Base-by-base conservation (phyloP, 225 moss, liverwort and hornwort species). In the Bryoerythrophyllum caledonicum region DNA sequence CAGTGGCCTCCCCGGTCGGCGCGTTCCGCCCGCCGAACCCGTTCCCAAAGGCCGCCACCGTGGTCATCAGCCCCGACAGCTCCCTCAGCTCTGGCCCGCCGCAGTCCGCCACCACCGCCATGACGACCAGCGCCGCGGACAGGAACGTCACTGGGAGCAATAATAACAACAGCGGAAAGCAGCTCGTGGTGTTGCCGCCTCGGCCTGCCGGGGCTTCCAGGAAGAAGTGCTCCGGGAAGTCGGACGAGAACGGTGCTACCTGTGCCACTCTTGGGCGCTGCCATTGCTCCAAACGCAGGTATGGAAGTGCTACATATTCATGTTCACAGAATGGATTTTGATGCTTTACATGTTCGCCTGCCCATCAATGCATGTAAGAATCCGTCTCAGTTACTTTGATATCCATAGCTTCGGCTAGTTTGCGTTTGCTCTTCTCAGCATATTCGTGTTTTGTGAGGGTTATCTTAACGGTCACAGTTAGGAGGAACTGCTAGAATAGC, bases 251-350 rank as follows among this genome's bases (percentile, higher is more conserved):
- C 19, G 92, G 92, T 7, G 94, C 86, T 24, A 94, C 91, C 65
- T 97, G 96, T 63, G 82, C 89, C 24, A 80, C 76, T 30, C 80
- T 90, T 4, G 94, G 96, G 19, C 94, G 96, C 54, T 97, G 96
- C 75, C 92, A 97, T 55, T 97, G 96, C 58, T 91, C 94, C 19
- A 97, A 97, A 80, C 88, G 96, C 81, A 97, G 96, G 96, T 97
- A 81, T 16, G 48, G 17, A 49, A 49, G 17, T 49, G 17, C 7
- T 49, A 49, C 16, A 49, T 49, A 6, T 49, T 19, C 44, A 5
- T 34, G 34, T 2, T 6, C 34, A n/a, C n/a, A n/a, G n/a, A n/a
- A n/a, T n/a, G n/a, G n/a, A n/a, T n/a, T n/a, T n/a, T 34, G 34
- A 34, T 34, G 34, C 34, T 34, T 5, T 6, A 34, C 34, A 34